Conservation (phyloP, 495 filamentous ascomycete species). For the Penicillium chermesinum region DNA sequence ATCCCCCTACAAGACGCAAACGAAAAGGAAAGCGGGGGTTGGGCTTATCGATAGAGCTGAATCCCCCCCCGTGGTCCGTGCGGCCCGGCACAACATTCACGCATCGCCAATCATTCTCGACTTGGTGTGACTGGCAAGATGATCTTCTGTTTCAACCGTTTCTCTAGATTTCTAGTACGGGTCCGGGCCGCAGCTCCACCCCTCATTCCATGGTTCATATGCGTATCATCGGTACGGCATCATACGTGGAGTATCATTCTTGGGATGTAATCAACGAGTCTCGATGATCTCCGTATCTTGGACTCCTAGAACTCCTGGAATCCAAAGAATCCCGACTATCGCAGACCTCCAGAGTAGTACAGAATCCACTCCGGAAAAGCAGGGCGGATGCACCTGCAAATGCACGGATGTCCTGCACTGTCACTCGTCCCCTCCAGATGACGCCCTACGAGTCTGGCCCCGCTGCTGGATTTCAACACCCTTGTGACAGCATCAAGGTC, state of each 20-base stretch:
- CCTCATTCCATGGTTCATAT: constrained; percentile 9
- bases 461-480: not conserved
- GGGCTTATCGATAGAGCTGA: constrained; percentile 21
- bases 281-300: too few relatives aligned
- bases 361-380: constrained; percentile 3
- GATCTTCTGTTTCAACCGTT: not conserved
- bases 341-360: not conserved
- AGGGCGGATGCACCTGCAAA: constrained; percentile 6
- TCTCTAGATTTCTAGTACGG: constrained; percentile 1
- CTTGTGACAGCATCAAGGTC: not conserved
- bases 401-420: constrained; percentile 21
- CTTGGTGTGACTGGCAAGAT: constrained; percentile 15
- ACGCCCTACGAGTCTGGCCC: constrained; percentile 15
- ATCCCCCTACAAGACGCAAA: not conserved
- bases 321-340: too few relatives aligned
- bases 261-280: too few relatives aligned
- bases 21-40: not conserved
- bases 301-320: too few relatives aligned
- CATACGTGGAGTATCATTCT: too few relatives aligned
- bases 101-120: constrained; percentile 18
- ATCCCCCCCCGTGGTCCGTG: constrained; percentile 13
- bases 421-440: constrained; percentile 23
- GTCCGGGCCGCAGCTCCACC: constrained; percentile 27
- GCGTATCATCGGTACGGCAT: not conserved
- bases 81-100: constrained; percentile 3